Conservation (phyloP, 768 basidiomycete genomes). For the Suillus lakei region DNA sequence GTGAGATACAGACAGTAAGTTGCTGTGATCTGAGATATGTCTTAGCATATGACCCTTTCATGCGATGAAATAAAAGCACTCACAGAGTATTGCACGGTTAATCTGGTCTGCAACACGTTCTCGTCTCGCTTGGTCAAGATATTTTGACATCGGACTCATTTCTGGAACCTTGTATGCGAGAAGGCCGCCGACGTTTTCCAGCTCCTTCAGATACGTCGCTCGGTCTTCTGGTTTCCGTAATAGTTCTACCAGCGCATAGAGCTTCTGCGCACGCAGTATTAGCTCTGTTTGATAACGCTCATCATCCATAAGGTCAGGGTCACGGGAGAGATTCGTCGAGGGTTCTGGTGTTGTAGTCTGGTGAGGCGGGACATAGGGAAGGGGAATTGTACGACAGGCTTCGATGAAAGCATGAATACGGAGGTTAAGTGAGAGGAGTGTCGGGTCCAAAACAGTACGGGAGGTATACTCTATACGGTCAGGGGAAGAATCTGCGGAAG, state of each 20-base stretch:
- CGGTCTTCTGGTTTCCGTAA: constrained; percentile 62
- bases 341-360: constrained; percentile 16
- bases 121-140: constrained; percentile 76
- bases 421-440: constrained; percentile 81
- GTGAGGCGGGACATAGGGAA: constrained; percentile 44
- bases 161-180: constrained; percentile 87
- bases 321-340: constrained; percentile 26
- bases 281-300: constrained; percentile 51
- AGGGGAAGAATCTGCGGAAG: constrained; percentile 33
- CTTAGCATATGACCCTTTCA: neutral
- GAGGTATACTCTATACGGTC: constrained; percentile 52
- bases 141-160: constrained; percentile 73
- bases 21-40: constrained; percentile 49
- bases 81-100: constrained; percentile 83
- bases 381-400: constrained; percentile 73
- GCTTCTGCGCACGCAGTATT: constrained; percentile 63
- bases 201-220: constrained; percentile 66
- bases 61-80: constrained; percentile 33
- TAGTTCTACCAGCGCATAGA: constrained; percentile 64
- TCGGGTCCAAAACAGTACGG: constrained; percentile 71
- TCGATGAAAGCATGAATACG: constrained; percentile 90
- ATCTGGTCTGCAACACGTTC: constrained; percentile 88
- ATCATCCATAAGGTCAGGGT: constrained; percentile 34
- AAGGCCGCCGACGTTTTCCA: constrained; percentile 74
- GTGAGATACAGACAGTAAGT: constrained; percentile 57